phyloP scores from a whole-genome alignment of 2,329 filamentous ascomycete species.

The Achaetomium macrosporum region DNA sequence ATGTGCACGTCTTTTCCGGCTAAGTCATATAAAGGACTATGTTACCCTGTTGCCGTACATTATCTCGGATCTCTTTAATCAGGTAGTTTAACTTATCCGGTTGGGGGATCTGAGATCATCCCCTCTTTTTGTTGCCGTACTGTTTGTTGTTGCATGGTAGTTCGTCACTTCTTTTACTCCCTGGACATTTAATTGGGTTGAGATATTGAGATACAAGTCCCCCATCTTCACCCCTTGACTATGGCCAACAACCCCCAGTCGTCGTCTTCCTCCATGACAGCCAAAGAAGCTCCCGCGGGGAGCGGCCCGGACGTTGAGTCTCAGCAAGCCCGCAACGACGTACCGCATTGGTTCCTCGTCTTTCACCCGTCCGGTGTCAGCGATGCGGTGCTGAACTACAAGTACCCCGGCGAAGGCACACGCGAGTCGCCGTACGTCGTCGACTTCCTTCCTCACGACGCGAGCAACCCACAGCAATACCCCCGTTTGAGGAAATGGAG shows the following conservation, averaged over 20 bases:
- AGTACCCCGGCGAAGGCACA: conserved; percentile 58
- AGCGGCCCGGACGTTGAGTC: conserved; percentile 6
- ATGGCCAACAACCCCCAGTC: conserved; percentile 5
- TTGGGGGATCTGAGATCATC: no score
- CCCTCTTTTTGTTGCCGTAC: no score
- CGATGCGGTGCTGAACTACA: conserved; percentile 48
- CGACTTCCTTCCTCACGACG: conserved; percentile 61
- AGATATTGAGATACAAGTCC: background rate
- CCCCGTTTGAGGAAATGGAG: conserved; percentile 55
- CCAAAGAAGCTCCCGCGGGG: background rate
- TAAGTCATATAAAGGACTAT: background rate
- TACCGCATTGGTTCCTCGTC: conserved; percentile 48
- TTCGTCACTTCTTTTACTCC: no score
- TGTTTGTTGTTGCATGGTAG: no score
- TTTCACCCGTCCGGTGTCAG: conserved; percentile 54
- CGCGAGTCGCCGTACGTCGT: conserved; percentile 62
- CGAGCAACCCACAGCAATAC: conserved; percentile 61
- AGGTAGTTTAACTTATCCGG: no score
- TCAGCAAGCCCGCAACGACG: conserved; percentile 22
- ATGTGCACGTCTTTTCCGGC: no score
- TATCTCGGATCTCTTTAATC: no score
- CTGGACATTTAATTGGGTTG: no score
- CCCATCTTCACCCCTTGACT: background rate
- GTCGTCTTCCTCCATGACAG: conserved; percentile 4
- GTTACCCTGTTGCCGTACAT: no score